Conservation (phyloP, 257 asterid species). For the Verbascum thapsus region DNA sequence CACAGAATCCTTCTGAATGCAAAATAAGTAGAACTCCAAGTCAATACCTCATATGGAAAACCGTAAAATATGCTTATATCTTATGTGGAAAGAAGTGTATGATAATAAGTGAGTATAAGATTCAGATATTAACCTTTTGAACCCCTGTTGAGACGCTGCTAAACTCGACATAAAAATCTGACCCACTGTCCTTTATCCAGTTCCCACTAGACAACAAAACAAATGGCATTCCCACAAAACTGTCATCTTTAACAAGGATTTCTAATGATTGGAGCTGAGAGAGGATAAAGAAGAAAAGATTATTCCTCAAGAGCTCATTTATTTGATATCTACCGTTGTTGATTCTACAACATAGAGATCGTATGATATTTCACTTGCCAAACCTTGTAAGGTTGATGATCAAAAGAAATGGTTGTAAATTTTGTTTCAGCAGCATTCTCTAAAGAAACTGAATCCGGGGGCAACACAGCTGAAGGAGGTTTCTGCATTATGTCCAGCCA, state of each 20-base stretch:
- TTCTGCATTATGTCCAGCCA: conserved; percentile 49
- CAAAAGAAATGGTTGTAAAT: conserved; percentile 45
- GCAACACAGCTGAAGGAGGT: conserved; percentile 75
- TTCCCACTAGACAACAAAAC: conserved; percentile 76
- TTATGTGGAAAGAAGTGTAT: conserved; percentile 7
- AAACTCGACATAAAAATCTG: conserved; percentile 82
- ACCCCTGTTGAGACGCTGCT: conserved; percentile 41
- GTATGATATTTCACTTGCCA: conserved; percentile 24
- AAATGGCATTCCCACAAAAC: conserved; percentile 91
- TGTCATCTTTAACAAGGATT: conserved; percentile 66
- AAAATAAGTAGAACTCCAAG: conserved; percentile 26
- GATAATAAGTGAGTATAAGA: conserved; percentile 17
- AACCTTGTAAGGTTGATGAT: conserved; percentile 58
- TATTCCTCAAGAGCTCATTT: conserved; percentile 17
- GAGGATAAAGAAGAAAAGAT: conserved; percentile 24
- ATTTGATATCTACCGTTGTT: conserved; percentile 6
- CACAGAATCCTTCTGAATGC: conserved; percentile 49
- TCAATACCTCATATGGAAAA: conserved; percentile 21
- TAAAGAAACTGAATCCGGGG: conserved; percentile 73
- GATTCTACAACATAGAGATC: conserved; percentile 22
- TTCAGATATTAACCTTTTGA: conserved; percentile 49
- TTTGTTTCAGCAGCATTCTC: conserved; percentile 72
- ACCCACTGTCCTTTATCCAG: conserved; percentile 81
- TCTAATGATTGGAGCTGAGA: conserved; percentile 86
- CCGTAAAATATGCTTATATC: too few species aligned